Conservation (phyloP, 2,329 filamentous ascomycete genomes). For the Exserohilum rostratum region DNA sequence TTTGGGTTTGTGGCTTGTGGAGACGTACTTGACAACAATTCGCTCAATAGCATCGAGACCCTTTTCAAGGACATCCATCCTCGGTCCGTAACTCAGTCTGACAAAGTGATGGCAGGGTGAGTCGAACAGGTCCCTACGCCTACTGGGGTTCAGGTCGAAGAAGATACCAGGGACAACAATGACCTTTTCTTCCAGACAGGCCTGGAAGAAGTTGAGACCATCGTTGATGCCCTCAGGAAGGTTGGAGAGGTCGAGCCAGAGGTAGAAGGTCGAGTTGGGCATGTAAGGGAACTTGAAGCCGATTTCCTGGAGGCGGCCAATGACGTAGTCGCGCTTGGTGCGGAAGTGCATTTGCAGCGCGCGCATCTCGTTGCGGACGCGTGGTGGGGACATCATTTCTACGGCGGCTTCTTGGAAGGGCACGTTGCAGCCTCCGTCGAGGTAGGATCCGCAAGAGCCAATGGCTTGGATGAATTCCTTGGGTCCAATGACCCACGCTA, state of each 20-base stretch:
- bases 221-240: slow-evolving; percentile 85
- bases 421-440: slow-evolving; percentile 92
- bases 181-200: slow-evolving; percentile 89
- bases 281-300: slow-evolving; percentile 81
- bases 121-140: slow-evolving; percentile 89
- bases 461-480: slow-evolving; percentile 97
- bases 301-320: slow-evolving; percentile 79
- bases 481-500: slow-evolving; percentile 93
- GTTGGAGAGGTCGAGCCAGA: slow-evolving; percentile 72
- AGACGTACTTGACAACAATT: slow-evolving; percentile 49
- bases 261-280: slow-evolving; percentile 93
- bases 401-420: slow-evolving; percentile 95
- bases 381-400: slow-evolving; percentile 84
- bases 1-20: too few species aligned
- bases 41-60: slow-evolving; percentile 50
- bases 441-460: slow-evolving; percentile 88
- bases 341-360: slow-evolving; percentile 89
- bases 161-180: slow-evolving; percentile 98
- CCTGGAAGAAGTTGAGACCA: slow-evolving; percentile 95
- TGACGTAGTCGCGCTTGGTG: slow-evolving; percentile 90
- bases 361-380: slow-evolving; percentile 84
- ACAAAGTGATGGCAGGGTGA: slow-evolving; percentile 77
- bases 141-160: slow-evolving; percentile 92
- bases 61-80: slow-evolving; percentile 49
- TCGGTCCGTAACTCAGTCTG: slow-evolving; percentile 49